These are phyloP conservation scores for Torulaspora gathmanii DNA, from an alignment of 805 yeast genomes.

Conservation along the genomic window DNA sequence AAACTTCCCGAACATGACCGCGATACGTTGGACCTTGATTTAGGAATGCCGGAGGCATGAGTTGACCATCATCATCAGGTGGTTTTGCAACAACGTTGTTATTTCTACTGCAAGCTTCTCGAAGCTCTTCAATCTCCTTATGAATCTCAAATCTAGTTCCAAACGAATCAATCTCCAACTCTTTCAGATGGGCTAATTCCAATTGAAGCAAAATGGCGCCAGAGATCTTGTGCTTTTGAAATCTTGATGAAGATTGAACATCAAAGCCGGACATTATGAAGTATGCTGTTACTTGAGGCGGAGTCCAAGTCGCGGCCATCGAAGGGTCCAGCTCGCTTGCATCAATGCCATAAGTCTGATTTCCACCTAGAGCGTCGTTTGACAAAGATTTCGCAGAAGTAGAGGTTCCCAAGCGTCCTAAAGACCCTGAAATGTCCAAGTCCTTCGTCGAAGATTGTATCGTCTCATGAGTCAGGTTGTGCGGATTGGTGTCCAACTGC, in stretches of 20 bases:
- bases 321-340: conserved; percentile 42
- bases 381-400: conserved; percentile 16
- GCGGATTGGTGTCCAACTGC: conserved; percentile 8
- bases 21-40: conserved; percentile 19
- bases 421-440: conserved; percentile 13
- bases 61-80: conserved; percentile 18
- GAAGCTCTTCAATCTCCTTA: conserved; percentile 76
- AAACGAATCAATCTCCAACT: conserved; percentile 83
- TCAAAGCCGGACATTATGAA: conserved; percentile 73
- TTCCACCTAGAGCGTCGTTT: conserved; percentile 14
- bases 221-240: conserved; percentile 81
- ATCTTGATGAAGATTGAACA: conserved; percentile 65
- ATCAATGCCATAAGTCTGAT: conserved; percentile 20
- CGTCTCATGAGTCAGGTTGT: conserved; percentile 19
- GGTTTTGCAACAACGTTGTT: background rate
- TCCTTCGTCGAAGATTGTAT: conserved; percentile 20
- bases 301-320: conserved; percentile 66
- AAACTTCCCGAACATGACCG: conserved; percentile 19
- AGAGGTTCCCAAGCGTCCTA: conserved; percentile 2
- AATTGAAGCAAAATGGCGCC: conserved; percentile 82
- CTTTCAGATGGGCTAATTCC: conserved; percentile 82
- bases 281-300: conserved; percentile 77
- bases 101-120: conserved; percentile 17
- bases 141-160: conserved; percentile 92
- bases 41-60: conserved; percentile 43